phyloP scores from a whole-genome alignment of 352 stramenopile genomes.

The Aphanomyces astaci region DNA sequence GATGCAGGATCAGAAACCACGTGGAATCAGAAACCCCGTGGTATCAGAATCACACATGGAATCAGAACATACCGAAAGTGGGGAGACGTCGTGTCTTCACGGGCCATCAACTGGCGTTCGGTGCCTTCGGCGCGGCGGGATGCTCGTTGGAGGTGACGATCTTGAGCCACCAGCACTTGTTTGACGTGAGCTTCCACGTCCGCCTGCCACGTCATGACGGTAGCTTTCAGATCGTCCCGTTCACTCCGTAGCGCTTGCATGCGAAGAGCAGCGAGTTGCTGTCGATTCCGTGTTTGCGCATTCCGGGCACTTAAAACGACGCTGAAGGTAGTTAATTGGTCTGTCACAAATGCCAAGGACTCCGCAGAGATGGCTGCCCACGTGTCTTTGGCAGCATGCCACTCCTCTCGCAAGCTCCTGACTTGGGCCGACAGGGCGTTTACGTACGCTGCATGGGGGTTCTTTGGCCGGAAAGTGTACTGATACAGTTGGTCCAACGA shows the following conservation, averaged over 20 bases:
- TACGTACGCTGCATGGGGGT: neutral
- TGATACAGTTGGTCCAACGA: neutral
- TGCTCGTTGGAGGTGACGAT: neutral
- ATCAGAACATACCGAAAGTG: neutral
- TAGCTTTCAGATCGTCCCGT: neutral
- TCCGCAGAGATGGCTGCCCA: neutral
- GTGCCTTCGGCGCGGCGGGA: neutral
- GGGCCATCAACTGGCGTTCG: neutral
- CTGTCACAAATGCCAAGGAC: neutral
- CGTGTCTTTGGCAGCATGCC: neutral
- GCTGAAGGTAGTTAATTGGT: neutral
- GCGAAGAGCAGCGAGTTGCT: neutral
- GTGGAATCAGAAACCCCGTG: neutral
- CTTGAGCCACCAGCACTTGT: neutral
- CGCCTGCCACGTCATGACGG: neutral
- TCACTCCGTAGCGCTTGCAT: neutral
- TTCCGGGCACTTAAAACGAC: neutral
- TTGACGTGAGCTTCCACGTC: neutral
- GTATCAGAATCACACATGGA: neutral
- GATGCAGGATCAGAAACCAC: too few species aligned
- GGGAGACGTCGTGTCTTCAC: neutral
- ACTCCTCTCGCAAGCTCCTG: neutral
- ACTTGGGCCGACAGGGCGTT: neutral
- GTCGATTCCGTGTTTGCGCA: neutral
- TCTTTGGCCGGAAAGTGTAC: neutral